phyloP scores from a whole-genome alignment of 805 yeast species.

The Wickerhamiella sergipiensis region DNA sequence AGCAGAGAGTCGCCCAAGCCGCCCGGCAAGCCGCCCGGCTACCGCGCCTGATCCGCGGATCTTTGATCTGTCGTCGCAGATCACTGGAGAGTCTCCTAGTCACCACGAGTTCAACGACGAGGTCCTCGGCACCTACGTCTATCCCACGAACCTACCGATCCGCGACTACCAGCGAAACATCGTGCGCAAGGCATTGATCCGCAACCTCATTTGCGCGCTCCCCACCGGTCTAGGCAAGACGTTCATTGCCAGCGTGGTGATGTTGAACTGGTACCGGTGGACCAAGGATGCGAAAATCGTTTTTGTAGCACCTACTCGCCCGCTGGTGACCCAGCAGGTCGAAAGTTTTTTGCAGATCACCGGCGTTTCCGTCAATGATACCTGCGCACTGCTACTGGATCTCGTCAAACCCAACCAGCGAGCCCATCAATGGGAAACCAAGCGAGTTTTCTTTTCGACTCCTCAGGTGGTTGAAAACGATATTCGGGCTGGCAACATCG shows the following conservation, averaged over 20 bases:
- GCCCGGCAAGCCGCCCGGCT: neutral
- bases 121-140: conserved; percentile 39
- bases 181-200: conserved; percentile 53
- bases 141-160: conserved; percentile 73
- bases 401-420: conserved; percentile 52
- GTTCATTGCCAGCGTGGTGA: conserved; percentile 85
- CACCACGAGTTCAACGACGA: conserved; percentile 33
- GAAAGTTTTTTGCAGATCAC: conserved; percentile 81
- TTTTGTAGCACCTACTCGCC: conserved; percentile 95
- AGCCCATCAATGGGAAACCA: conserved; percentile 60
- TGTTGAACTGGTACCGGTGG: conserved; percentile 85
- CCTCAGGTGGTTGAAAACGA: conserved; percentile 96
- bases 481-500: conserved; percentile 53
- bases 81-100: neutral
- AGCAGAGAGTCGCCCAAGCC: neutral
- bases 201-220: conserved; percentile 72
- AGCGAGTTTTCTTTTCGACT: conserved; percentile 79
- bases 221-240: conserved; percentile 98
- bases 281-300: conserved; percentile 63
- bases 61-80: conserved; percentile 1
- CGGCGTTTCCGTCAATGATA: conserved; percentile 63
- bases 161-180: conserved; percentile 85
- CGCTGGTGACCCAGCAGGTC: conserved; percentile 91
- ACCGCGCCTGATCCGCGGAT: neutral
- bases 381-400: conserved; percentile 22